phyloP scores from a whole-genome alignment of 306 rosid species.

The Acacia acuminata region DNA sequence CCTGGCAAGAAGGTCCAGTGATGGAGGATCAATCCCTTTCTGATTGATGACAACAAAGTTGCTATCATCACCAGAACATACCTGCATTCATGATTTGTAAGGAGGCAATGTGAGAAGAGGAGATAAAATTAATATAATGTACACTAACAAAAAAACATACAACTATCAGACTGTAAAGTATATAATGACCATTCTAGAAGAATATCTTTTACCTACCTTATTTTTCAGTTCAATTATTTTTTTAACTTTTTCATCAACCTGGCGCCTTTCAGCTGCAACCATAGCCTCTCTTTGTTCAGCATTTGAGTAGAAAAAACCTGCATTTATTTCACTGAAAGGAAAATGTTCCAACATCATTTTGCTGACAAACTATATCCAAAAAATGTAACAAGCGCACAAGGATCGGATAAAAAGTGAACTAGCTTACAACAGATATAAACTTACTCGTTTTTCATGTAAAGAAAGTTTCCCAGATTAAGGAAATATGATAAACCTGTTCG shows the following conservation, averaged over 20 bases:
- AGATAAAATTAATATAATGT: background rate
- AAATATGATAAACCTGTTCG: background rate
- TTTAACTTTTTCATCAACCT: slow-evolving; percentile 84
- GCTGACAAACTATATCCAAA: slow-evolving; percentile 14
- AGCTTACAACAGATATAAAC: background rate
- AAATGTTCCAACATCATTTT: slow-evolving; percentile 32
- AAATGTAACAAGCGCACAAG: background rate
- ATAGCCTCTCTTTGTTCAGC: slow-evolving; percentile 97
- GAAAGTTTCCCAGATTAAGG: background rate
- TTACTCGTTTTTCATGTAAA: background rate
- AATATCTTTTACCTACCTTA: slow-evolving; percentile 47
- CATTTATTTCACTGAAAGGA: slow-evolving; percentile 78
- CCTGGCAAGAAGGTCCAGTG: slow-evolving; percentile 91
- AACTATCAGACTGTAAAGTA: slow-evolving; percentile 7
- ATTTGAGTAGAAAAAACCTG: slow-evolving; percentile 98
- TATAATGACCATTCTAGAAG: background rate
- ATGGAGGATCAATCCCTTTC: slow-evolving; percentile 98
- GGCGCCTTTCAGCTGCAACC: slow-evolving; percentile 93
- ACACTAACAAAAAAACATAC: background rate
- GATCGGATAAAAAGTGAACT: background rate
- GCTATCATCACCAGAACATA: slow-evolving; percentile 76
- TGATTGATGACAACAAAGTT: slow-evolving; percentile 87
- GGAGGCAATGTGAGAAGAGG: background rate
- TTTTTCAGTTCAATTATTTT: slow-evolving; percentile 89
- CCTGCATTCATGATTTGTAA: slow-evolving; percentile 47